Percentiles rank a stretch among this genome's conserved stretches.
Evolutionary conservation across 2,329 filamentous ascomycete genomes (phyloP).

Genomic region (Claviceps africana): DNA sequence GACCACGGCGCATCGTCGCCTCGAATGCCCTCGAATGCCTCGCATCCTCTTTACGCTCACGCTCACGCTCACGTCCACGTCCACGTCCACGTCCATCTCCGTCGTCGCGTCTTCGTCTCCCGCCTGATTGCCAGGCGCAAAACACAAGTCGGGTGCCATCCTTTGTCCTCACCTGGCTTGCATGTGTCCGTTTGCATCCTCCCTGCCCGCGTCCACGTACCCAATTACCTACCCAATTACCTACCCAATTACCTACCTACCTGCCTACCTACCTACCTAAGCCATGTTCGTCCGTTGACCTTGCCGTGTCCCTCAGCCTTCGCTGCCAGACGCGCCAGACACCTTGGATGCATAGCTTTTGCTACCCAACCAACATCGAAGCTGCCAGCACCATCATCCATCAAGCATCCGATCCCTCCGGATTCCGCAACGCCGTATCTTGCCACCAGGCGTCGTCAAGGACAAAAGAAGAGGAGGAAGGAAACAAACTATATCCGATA

Average conservation of each 20-base stretch:
- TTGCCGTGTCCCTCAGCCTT: conserved; percentile 1
- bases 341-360: conserved; percentile 1
- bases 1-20: background rate
- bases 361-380: conserved; percentile 2
- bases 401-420: background rate
- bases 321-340: background rate
- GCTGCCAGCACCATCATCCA: background rate
- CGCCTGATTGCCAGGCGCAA: background rate
- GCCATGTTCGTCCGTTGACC: conserved; percentile 9
- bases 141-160: background rate
- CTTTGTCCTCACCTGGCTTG: background rate
- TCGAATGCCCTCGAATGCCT: background rate
- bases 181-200: conserved; percentile 4
- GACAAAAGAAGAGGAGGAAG: too few relatives aligned
- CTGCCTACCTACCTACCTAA: too few relatives aligned
- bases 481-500: background rate
- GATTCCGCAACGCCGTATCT: background rate
- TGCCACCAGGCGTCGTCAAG: background rate
- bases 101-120: background rate
- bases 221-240: too few relatives aligned
- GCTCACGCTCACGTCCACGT: background rate
- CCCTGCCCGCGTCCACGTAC: conserved; percentile 1
- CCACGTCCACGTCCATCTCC: background rate
- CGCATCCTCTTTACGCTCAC: background rate
- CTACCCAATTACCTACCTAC: too few relatives aligned